These are phyloP conservation scores for Globisporangium acanthophoron DNA, from an alignment of 352 stramenopile species.

Conservation along the genomic window DNA sequence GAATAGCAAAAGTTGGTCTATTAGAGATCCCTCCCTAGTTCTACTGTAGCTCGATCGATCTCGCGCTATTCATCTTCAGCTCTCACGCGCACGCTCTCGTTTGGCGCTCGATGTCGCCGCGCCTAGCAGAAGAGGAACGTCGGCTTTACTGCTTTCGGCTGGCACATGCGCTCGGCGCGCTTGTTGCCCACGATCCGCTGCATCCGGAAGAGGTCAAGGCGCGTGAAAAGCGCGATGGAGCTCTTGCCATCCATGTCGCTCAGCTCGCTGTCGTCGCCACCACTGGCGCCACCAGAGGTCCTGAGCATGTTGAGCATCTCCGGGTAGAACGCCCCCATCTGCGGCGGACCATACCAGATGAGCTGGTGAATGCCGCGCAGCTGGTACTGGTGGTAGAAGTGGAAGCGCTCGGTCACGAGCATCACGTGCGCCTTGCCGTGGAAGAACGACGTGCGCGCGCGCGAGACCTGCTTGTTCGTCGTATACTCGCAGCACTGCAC, in stretches of 20 bases:
- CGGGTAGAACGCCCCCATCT: constrained; percentile 65
- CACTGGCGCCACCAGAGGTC: not conserved
- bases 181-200: constrained; percentile 73
- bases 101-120: no score
- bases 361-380: constrained; percentile 74
- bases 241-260: constrained; percentile 33
- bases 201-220: constrained; percentile 55
- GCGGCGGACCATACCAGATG: constrained; percentile 68
- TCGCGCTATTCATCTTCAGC: no score
- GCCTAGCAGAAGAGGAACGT: constrained; percentile 76
- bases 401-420: constrained; percentile 80
- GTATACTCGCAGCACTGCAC: constrained; percentile 80
- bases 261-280: constrained; percentile 8
- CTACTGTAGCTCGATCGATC: no score
- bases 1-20: no score
- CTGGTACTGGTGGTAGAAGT: constrained; percentile 85
- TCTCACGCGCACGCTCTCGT: no score
- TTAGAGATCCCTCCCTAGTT: no score
- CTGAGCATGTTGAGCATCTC: constrained; percentile 78
- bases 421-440: constrained; percentile 74
- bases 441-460: constrained; percentile 67
- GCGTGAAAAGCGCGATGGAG: constrained; percentile 58
- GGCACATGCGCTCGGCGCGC: constrained; percentile 67
- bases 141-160: constrained; percentile 46
- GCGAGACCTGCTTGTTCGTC: constrained; percentile 52